Conservation (phyloP, 306 rosid genomes). For the Ceratonia siliqua region DNA sequence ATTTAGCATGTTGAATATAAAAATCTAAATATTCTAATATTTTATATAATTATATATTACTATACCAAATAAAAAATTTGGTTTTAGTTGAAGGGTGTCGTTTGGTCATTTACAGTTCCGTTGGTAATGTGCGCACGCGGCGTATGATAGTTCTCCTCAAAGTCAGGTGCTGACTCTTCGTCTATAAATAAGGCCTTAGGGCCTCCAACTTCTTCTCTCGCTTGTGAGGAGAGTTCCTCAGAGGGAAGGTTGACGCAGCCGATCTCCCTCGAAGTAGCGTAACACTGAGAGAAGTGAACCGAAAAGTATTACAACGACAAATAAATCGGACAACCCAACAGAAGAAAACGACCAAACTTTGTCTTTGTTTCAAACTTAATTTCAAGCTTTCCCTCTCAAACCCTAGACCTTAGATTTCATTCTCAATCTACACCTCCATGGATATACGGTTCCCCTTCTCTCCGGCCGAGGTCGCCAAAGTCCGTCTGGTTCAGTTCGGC, state of each 20-base stretch:
- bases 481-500: constrained; percentile 89
- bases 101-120: too few species aligned
- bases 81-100: too few species aligned
- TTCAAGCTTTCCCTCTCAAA: constrained; percentile 22
- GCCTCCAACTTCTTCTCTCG: fast-evolving
- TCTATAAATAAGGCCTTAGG: constrained; percentile 68
- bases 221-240: constrained; percentile 38
- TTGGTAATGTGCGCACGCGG: background rate
- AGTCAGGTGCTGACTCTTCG: constrained; percentile 5
- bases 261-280: constrained; percentile 16
- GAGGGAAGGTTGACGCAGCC: constrained; percentile 1
- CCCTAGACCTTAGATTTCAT: constrained; percentile 42
- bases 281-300: background rate
- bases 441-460: constrained; percentile 93
- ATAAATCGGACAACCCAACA: background rate
- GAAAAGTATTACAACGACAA: background rate
- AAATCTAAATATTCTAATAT: too few species aligned
- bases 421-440: constrained; percentile 56
- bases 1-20: too few species aligned
- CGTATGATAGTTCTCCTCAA: constrained; percentile 29
- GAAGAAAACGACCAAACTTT: background rate
- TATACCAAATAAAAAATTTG: too few species aligned
- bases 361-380: background rate
- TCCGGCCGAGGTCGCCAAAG: constrained; percentile 97
- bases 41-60: too few species aligned